Evolutionary conservation across 2,329 filamentous ascomycete species (phyloP), one percentile per base, ranked within the genome.

Genomic region (Nigrograna mackinnonii): DNA sequence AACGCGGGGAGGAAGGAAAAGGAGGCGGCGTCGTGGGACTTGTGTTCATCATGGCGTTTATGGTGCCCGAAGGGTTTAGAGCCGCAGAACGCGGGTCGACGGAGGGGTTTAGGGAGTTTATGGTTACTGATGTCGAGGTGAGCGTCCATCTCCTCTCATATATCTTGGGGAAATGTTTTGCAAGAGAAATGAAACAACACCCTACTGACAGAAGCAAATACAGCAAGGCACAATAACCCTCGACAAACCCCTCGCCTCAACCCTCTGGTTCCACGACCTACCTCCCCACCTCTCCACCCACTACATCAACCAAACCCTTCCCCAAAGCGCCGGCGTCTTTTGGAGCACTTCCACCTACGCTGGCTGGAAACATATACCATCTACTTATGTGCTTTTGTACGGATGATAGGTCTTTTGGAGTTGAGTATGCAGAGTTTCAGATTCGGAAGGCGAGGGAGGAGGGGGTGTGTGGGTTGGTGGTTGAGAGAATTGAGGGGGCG

Each of bases 331-430:
- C 11, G 46, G 45, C 3, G 52, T 58, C 13, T 66, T 62, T 39
- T 47, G 37, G 1, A 56, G 52, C 16, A 44, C 39, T 4, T 34
- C 48, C 4, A 54, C 49, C 0, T 54, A 62, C 33, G 52, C 62
- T 18, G 62, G 61, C 3, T 68, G 58, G 57, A 43, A 44, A n/a
- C 38, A 57, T 34, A 57, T 66, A 6, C 56, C 62, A 4, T 52
- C 44, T 7, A 54, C 63, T 3, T 68, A 67, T 41, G 52, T 70
- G 17, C 42, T 58, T 22, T n/a, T n/a, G n/a, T n/a, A n/a, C n/a
- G n/a, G n/a, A n/a, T n/a, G n/a, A n/a, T n/a, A n/a, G n/a, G n/a
- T n/a, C n/a, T n/a, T n/a, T n/a, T n/a, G n/a, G n/a, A n/a, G n/a
- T n/a, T n/a, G n/a, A n/a, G n/a, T n/a, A n/a, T n/a, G n/a, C n/a